phyloP scores from a whole-genome alignment of 768 basidiomycete genomes.

The Cubamyces sp. region DNA sequence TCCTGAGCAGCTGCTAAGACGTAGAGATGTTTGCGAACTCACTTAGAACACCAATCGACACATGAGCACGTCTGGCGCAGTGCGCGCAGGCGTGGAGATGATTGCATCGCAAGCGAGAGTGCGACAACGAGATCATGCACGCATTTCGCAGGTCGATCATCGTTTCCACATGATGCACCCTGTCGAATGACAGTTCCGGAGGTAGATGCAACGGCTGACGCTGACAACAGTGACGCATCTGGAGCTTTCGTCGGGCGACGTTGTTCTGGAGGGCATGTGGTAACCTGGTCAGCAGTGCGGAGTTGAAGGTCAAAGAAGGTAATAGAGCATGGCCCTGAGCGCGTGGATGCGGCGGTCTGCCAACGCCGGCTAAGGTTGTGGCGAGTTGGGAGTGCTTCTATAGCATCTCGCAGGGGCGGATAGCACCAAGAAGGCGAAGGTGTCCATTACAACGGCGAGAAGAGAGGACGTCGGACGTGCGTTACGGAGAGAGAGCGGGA shows the following conservation, averaged over 20 bases:
- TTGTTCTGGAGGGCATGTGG: not conserved
- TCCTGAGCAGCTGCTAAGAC: not conserved
- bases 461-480: no score
- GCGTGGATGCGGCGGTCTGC: not conserved
- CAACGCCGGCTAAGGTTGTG: not conserved
- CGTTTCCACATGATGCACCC: not conserved
- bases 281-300: not conserved
- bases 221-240: not conserved
- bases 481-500: not conserved
- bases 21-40: not conserved
- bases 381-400: not conserved
- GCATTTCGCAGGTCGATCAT: not conserved
- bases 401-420: not conserved
- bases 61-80: not conserved
- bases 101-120: not conserved
- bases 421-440: no score
- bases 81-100: conserved; percentile 1
- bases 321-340: not conserved
- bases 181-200: not conserved
- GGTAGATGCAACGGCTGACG: not conserved
- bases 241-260: not conserved
- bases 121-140: not conserved
- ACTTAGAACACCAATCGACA: not conserved
- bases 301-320: not conserved
- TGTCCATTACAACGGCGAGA: no score